These are phyloP conservation scores for Colletotrichum sp. DNA, from an alignment of 2,329 filamentous ascomycete species.

Conservation along the genomic window DNA sequence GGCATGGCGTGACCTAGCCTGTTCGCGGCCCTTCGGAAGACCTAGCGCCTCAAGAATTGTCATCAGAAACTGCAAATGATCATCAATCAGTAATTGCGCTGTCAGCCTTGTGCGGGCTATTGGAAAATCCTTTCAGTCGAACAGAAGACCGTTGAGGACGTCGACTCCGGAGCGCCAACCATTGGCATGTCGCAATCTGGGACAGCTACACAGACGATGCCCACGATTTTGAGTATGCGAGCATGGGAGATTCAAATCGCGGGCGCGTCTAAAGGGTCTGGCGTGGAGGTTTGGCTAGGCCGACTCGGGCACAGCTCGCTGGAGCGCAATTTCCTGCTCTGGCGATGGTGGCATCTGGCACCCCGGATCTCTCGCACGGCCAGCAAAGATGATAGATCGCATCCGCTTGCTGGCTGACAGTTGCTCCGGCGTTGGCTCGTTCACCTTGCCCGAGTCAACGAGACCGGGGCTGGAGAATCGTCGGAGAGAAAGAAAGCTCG, in stretches of 20 bases:
- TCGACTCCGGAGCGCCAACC: background rate
- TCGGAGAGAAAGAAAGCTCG: background rate
- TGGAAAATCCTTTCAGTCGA: background rate
- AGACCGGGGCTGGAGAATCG: background rate
- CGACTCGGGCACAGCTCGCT: background rate
- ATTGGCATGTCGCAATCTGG: background rate
- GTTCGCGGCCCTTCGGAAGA: background rate
- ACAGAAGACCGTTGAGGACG: background rate
- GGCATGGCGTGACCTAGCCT: background rate
- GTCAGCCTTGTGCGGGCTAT: background rate
- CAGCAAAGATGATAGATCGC: background rate
- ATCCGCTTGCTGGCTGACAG: background rate
- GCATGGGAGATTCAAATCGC: background rate
- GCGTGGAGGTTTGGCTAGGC: background rate
- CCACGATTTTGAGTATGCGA: background rate
- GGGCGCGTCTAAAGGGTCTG: background rate
- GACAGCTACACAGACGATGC: background rate
- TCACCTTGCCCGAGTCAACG: background rate
- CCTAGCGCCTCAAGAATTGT: background rate
- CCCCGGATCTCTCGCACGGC: conserved; percentile 1
- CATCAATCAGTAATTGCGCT: background rate
- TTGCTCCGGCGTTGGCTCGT: conserved; percentile 6
- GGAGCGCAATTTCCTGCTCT: background rate
- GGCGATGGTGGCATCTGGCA: background rate
- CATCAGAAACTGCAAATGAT: background rate